Evolutionary conservation across 2,329 filamentous ascomycete genomes (phyloP), one percentile per base, ranked within the genome.

Genomic region (Lojkania enalia): DNA sequence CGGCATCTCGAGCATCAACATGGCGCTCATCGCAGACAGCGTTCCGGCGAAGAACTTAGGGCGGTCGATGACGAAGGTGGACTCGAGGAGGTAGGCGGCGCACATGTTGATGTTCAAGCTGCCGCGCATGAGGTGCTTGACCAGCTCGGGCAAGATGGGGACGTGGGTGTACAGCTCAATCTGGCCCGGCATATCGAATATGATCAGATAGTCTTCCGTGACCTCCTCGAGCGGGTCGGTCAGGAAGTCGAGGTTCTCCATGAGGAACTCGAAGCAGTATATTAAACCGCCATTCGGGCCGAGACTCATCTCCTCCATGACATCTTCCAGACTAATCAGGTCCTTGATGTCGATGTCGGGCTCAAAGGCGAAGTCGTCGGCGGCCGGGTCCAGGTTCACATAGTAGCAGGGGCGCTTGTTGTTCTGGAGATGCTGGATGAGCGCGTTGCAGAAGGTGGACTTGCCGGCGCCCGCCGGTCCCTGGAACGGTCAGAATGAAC

Each of bases 151-250:
- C 21, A 99, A 77, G 55, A 99, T 87, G 29, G 94, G 94, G 23
- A 97, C 88, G 69, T 99, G 94, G 2, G 92, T 97, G 74, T 97
- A 99, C 12, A 99, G 83, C 74, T 99, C 94, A 71, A 99, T 97
- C 75, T 99, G 94, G 45, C 94, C 94, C 0, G 94, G 94, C 88
- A 97, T 96, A 73, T 99, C 94, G 74, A 99, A 90, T 52, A 99
- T 88, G 71, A 97, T 95, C 52, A 99, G 81, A 71, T 96, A 96
- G 62, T 97, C 94, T 61, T 99, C 94, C 7, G 89, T 92, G 44
- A 95, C 77, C 31, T 84, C 81, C 60, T 95, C 90, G 44, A 96
- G 83, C 14, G 87, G 84, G 52, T 95, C 87, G 35, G 87, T 88
- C 38, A 96, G 76, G 72, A 94, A 96, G 73, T 96, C 90, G 52